Evolutionary conservation across 495 filamentous ascomycete species (phyloP).

Genomic region (Antarctomyces pellizariae): DNA sequence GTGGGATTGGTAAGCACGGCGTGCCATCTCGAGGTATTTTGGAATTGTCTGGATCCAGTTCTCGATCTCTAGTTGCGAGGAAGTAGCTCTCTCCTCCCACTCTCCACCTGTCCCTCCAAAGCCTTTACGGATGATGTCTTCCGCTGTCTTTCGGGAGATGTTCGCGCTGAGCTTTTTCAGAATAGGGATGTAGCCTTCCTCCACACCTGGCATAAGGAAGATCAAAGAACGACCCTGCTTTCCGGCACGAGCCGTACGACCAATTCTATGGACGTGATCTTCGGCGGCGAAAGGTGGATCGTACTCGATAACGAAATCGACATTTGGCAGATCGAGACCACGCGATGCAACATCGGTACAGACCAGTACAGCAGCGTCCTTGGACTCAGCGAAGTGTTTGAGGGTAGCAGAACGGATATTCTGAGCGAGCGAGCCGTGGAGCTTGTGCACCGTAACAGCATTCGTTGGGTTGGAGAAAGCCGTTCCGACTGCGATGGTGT

Average conservation of each 20-base stretch:
- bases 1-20: slow-evolving; percentile 72
- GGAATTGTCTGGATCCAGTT: slow-evolving; percentile 40
- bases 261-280: slow-evolving; percentile 85
- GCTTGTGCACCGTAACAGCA: slow-evolving; percentile 48
- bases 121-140: slow-evolving; percentile 30
- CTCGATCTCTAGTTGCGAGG: slow-evolving; percentile 56
- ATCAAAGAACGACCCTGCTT: slow-evolving; percentile 68
- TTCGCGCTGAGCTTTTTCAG: slow-evolving; percentile 24
- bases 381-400: slow-evolving; percentile 40
- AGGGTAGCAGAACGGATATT: slow-evolving; percentile 67
- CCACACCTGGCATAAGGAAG: slow-evolving; percentile 71
- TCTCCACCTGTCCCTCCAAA: slow-evolving; percentile 21
- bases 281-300: slow-evolving; percentile 78
- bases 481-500: slow-evolving; percentile 26
- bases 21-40: slow-evolving; percentile 41
- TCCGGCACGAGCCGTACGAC: slow-evolving; percentile 82
- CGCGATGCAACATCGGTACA: slow-evolving; percentile 91
- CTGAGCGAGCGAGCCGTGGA: slow-evolving; percentile 87
- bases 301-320: slow-evolving; percentile 85
- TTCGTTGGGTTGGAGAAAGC: slow-evolving; percentile 21
- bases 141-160: slow-evolving; percentile 18
- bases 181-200: slow-evolving; percentile 71
- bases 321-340: slow-evolving; percentile 79
- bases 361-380: slow-evolving; percentile 52
- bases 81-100: slow-evolving; percentile 48